Conservation (phyloP, 2,329 filamentous ascomycete species). For the Bipolaris sorokiniana region DNA sequence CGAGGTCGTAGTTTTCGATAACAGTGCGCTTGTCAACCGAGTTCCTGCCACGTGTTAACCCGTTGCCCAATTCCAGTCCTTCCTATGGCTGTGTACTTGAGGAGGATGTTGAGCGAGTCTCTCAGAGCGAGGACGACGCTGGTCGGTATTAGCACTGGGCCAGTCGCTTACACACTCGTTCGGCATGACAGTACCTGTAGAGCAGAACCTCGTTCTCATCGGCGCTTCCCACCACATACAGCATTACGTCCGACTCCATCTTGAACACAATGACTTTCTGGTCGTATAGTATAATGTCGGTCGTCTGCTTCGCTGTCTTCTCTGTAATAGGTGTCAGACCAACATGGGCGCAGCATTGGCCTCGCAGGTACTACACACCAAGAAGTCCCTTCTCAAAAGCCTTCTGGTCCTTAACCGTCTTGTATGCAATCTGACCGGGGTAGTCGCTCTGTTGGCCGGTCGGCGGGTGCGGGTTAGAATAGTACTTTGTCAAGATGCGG, state of each 20-base stretch:
- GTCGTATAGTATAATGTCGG: conserved; percentile 97
- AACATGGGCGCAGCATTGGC: conserved; percentile 57
- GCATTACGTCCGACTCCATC: conserved; percentile 95
- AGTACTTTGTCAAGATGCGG: conserved; percentile 94
- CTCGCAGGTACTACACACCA: conserved; percentile 70
- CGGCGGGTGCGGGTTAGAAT: conserved; percentile 72
- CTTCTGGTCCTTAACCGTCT: conserved; percentile 91
- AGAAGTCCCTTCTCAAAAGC: conserved; percentile 94
- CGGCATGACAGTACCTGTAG: conserved; percentile 63
- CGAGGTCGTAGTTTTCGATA: conserved; percentile 97
- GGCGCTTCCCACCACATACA: conserved; percentile 84
- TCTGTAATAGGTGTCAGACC: conserved; percentile 51
- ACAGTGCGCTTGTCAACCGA: conserved; percentile 97
- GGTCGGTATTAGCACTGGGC: conserved; percentile 19
- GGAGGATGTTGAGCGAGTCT: conserved; percentile 86
- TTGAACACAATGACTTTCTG: conserved; percentile 97
- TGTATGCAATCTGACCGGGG: conserved; percentile 76
- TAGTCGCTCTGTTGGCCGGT: conserved; percentile 65
- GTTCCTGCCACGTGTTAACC: conserved; percentile 64
- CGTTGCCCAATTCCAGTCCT: background rate
- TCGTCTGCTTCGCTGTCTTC: conserved; percentile 94
- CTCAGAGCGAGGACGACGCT: conserved; percentile 86
- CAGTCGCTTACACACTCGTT: no score
- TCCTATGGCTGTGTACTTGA: conserved; percentile 71
- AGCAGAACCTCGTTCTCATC: conserved; percentile 98